Conservation (phyloP, 116 monocot genomes). For the Cymodocea nodosa region DNA sequence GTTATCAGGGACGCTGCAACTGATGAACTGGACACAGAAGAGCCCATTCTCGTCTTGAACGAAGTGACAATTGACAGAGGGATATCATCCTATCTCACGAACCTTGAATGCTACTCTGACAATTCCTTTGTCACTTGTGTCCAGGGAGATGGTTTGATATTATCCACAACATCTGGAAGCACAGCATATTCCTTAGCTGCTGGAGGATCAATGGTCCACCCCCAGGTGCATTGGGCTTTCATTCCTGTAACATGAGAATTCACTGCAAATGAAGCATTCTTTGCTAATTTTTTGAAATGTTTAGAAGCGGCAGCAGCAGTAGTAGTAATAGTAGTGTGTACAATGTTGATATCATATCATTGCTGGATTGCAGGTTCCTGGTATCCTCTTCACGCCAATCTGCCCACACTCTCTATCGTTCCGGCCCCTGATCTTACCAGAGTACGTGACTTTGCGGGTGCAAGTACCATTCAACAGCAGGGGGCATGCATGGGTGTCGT, state of each 20-base stretch:
- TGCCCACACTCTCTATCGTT: slow-evolving; percentile 97
- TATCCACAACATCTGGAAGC: slow-evolving; percentile 98
- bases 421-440: slow-evolving; percentile 81
- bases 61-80: slow-evolving; percentile 97
- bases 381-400: slow-evolving; percentile 93
- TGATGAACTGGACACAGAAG: slow-evolving; percentile 71
- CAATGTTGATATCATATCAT: not conserved
- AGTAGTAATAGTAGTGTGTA: too few relatives aligned
- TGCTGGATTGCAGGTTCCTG: slow-evolving; percentile 61
- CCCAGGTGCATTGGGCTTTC: slow-evolving; percentile 46
- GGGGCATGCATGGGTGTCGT: slow-evolving; percentile 94
- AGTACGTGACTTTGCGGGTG: slow-evolving; percentile 69
- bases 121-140: slow-evolving; percentile 91
- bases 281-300: too few relatives aligned
- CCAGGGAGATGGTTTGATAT: slow-evolving; percentile 93
- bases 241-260: not conserved
- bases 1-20: slow-evolving; percentile 74
- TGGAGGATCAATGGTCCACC: slow-evolving; percentile 99
- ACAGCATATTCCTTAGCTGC: slow-evolving; percentile 98
- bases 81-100: slow-evolving; percentile 87
- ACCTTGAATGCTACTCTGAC: slow-evolving; percentile 92
- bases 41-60: slow-evolving; percentile 84
- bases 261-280: too few relatives aligned
- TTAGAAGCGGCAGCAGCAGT: too few relatives aligned
- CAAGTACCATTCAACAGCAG: slow-evolving; percentile 92